phyloP scores from a whole-genome alignment of 495 filamentous ascomycete species.

The Annulohypoxylon nitens region DNA sequence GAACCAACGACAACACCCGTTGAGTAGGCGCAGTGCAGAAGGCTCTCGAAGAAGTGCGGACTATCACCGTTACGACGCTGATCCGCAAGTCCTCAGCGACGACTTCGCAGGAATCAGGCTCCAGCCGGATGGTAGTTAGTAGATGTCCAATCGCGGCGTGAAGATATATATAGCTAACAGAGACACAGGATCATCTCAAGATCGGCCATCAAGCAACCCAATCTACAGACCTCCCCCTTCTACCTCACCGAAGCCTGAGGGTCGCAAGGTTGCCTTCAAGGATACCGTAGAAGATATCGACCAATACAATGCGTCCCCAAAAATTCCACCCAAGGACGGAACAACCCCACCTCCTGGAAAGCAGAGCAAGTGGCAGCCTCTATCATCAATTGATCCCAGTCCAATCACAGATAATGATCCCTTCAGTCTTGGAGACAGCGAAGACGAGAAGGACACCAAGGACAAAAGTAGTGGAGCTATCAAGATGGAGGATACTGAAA shows the following conservation, averaged over 20 bases:
- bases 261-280: slow-evolving; percentile 83
- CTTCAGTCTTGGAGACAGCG: slow-evolving; percentile 95
- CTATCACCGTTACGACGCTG: slow-evolving; percentile 93
- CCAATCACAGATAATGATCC: slow-evolving; percentile 94
- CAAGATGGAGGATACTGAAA: slow-evolving; percentile 74
- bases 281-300: slow-evolving; percentile 82
- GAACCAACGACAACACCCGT: slow-evolving; percentile 49
- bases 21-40: slow-evolving; percentile 54
- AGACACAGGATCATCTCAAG: slow-evolving; percentile 41
- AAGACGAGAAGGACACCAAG: slow-evolving; percentile 90
- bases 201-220: slow-evolving; percentile 65
- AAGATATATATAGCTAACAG: slow-evolving; percentile 33
- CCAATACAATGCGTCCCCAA: slow-evolving; percentile 74
- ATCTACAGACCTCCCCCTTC: slow-evolving; percentile 80
- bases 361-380: slow-evolving; percentile 95
- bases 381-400: slow-evolving; percentile 86
- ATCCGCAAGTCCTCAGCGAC: slow-evolving; percentile 88
- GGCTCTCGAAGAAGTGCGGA: slow-evolving; percentile 79
- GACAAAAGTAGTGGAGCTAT: slow-evolving; percentile 66
- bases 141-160: slow-evolving; percentile 38
- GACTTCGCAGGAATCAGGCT: slow-evolving; percentile 93
- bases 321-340: slow-evolving; percentile 58
- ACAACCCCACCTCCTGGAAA: slow-evolving; percentile 63
- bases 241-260: slow-evolving; percentile 70
- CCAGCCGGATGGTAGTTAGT: slow-evolving; percentile 78